Evolutionary conservation across 2,329 filamentous ascomycete genomes (phyloP), one percentile per base, ranked within the genome.

Genomic region (Neoscytalidium dimidiatum): DNA sequence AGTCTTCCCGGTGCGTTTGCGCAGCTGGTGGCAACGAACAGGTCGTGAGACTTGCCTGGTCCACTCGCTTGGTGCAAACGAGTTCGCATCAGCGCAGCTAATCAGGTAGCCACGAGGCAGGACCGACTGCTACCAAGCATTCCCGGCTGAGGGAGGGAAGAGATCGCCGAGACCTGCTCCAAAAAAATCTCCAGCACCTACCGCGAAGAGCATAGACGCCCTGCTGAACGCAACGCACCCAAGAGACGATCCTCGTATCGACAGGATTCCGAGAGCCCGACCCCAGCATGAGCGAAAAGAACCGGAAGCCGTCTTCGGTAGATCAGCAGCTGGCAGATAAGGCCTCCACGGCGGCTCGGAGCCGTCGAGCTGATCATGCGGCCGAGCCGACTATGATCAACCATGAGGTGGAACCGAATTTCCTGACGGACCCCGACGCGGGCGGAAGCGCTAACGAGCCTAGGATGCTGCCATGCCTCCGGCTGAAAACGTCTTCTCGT

Each of bases 381-480:
- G 38, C 43, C 38, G 49, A 64, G 35, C 23, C 62, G 49, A 51
- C n/a, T 21, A 21, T 64, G 62, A 41, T 64, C 62, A 64, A 64
- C 41, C 52, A 64, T 28, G 52, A 64, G 62, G 62, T 58, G 51
- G 58, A 14, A 33, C 21, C 17, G 13, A 33, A 33, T 19, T 21
- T 23, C 29, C 58, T 28, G 17, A 21, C 38, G 31, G 58, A 43
- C 33, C 38, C 9, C 31, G 19, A 41, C 41, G 17, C 29, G 9
- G 35, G 48, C 48, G n/a, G 23, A 21, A 49, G n/a, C 29, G 26
- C 61, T 63, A 33, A 63, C 6, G 23, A 38, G 21, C 9, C 44
- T 56, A 65, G 63, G 56, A 65, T 46, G 53, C 31, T 19, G 31
- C 53, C 14, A 65, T 65, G 53, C 56, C 63, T 23, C 60, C 63